Conservation (phyloP, 305 asterid species). For the Ajuga reptans region DNA sequence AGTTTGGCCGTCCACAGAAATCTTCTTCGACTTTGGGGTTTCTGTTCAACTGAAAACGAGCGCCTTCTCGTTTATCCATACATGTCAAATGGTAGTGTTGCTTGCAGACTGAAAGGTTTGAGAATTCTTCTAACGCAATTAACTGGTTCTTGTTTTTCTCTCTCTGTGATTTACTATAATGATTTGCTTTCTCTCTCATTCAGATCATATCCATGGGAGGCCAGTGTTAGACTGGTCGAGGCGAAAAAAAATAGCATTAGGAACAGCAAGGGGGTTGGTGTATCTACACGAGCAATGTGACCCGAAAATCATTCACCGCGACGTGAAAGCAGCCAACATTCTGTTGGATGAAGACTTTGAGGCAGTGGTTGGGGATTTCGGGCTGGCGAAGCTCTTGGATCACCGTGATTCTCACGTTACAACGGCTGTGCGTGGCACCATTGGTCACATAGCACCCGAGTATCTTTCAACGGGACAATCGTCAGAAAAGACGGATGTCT, state of each 20-base stretch:
- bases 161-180: background rate
- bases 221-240: conserved; percentile 87
- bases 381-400: conserved; percentile 89
- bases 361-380: conserved; percentile 96
- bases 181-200: conserved; percentile 21
- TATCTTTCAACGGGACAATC: conserved; percentile 90
- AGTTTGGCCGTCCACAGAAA: conserved; percentile 91
- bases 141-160: too few species aligned
- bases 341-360: conserved; percentile 90
- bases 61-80: conserved; percentile 85
- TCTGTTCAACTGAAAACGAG: conserved; percentile 80
- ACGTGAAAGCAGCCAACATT: conserved; percentile 95
- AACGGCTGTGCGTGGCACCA: conserved; percentile 92
- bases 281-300: conserved; percentile 95
- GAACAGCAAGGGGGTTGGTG: conserved; percentile 87
- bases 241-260: conserved; percentile 73
- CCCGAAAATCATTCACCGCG: conserved; percentile 89
- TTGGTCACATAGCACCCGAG: conserved; percentile 96
- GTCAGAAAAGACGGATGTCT: conserved; percentile 91
- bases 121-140: background rate
- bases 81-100: conserved; percentile 96
- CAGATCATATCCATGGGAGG: conserved; percentile 66
- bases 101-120: conserved; percentile 75
- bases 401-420: conserved; percentile 90
- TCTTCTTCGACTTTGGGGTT: conserved; percentile 89